Conservation (phyloP, 2,329 filamentous ascomycete species). For the Xylaria sp. region DNA sequence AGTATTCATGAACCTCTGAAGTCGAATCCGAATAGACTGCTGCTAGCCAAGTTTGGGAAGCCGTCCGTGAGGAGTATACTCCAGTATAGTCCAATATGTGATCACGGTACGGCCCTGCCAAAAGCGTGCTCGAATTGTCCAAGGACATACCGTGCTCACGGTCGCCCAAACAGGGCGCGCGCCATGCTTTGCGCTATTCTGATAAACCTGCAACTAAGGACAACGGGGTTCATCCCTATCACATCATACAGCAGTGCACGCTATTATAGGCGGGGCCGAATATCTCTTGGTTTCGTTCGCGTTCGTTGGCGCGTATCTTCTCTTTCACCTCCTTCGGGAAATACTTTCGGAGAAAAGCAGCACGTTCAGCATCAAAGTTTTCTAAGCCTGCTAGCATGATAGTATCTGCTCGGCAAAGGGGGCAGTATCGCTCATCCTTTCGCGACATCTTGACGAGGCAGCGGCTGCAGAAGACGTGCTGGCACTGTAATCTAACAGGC, state of each 20-base stretch:
- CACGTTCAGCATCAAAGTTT: conserved; percentile 75
- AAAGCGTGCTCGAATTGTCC: background rate
- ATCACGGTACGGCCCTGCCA: background rate
- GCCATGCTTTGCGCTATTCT: background rate
- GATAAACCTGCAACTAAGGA: background rate
- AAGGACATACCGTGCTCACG: background rate
- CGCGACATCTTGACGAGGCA: conserved; percentile 85
- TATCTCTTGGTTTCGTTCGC: conserved; percentile 77
- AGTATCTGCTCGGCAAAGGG: conserved; percentile 78
- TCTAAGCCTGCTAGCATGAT: conserved; percentile 77
- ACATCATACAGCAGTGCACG: conserved; percentile 71
- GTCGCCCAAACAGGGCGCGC: background rate
- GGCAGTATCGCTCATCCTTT: conserved; percentile 74
- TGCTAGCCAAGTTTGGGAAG: background rate
- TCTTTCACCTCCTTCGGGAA: conserved; percentile 77
- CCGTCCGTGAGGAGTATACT: background rate
- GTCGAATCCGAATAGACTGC: background rate
- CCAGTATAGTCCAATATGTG: background rate
- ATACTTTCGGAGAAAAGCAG: conserved; percentile 77
- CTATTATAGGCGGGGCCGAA: conserved; percentile 74
- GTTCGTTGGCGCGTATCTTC: conserved; percentile 77
- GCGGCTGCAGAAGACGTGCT: conserved; percentile 84
- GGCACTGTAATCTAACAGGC: conserved; percentile 79
- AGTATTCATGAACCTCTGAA: background rate
- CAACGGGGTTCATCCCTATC: conserved; percentile 19